Percentiles rank a stretch among this genome's conserved stretches.
Conservation (phyloP, 2,329 filamentous ascomycete species). For the Pseudocercospora musae region DNA sequence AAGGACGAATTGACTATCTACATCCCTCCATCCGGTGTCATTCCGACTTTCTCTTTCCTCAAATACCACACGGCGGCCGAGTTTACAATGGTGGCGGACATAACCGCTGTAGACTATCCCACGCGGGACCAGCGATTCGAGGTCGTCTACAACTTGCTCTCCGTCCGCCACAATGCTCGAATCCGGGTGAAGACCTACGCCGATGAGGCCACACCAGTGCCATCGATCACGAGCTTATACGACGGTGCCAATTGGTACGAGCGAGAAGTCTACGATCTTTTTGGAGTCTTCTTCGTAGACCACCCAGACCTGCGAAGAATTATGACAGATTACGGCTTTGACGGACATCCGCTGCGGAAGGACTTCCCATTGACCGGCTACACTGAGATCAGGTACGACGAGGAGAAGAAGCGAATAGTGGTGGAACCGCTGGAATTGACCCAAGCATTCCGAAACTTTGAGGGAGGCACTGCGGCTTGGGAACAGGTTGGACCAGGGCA, state of each 20-base stretch:
- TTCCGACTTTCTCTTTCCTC: conserved; percentile 90
- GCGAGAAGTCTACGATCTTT: conserved; percentile 95
- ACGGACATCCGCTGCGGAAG: conserved; percentile 94
- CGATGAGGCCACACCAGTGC: conserved; percentile 90
- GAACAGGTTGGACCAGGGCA: conserved; percentile 68
- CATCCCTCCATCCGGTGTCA: conserved; percentile 79
- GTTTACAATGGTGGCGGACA: conserved; percentile 87
- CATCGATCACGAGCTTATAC: conserved; percentile 79
- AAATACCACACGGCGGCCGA: conserved; percentile 98
- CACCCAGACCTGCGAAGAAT: conserved; percentile 95
- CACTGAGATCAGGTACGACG: conserved; percentile 95
- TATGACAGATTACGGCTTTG: conserved; percentile 99
- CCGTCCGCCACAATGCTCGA: conserved; percentile 91
- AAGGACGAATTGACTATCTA: conserved; percentile 84
- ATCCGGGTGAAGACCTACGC: conserved; percentile 99
- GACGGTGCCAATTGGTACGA: conserved; percentile 99
- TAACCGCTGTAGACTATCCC: conserved; percentile 94
- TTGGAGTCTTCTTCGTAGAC: conserved; percentile 92
- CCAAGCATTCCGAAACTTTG: conserved; percentile 97
- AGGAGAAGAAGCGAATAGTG: conserved; percentile 99
- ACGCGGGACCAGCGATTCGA: conserved; percentile 95
- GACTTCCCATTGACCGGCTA: conserved; percentile 98
- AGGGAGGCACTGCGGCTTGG: conserved; percentile 63
- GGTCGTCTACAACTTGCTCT: conserved; percentile 95
- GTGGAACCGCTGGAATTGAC: conserved; percentile 97